Evolutionary conservation across 169 alveolate genomes (phyloP), one percentile per base, ranked within the genome.

Genomic region (Plasmodium vivax): DNA sequence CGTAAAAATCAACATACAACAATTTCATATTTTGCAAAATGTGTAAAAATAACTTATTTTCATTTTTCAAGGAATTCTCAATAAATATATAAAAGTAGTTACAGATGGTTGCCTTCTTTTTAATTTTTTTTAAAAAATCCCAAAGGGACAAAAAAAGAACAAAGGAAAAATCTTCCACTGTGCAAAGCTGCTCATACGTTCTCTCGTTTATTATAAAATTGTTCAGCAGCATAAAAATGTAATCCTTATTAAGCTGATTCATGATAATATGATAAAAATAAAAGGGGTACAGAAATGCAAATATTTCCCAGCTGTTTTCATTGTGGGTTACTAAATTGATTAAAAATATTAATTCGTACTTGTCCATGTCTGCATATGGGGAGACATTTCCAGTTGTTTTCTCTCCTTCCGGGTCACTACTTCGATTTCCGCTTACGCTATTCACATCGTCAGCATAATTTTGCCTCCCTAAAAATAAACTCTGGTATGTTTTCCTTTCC

Each of bases 311-410:
- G 73, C 38, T 90, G 32, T 71, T 80, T 51, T 81, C 91, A 90
- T 90, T 90, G 51, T 90, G 94, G 9, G 94, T 90, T 80, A 90
- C 82, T 90, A 90, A 90, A 90, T 90, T 90, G 71, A 90, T 90
- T 90, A 90, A 90, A 81, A 90, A 81, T 80, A 90, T 58, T 30
- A 90, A 68, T 80, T 90, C 94, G 62, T 90, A 90, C 45, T 90
- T 90, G 56, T 90, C 90, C 73, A 90, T 54, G 34, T 90, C 92
- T 30, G 10, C 23, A 8, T 36, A 77, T 87, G 71, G 68, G 38
- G 23, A n/a, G 4, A 14, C 3, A 32, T 23, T 8, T 56, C 68
- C 82, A 30, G 9, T n/a, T 54, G 34, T 54, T 62, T 54, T 43
- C 30, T n/a, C 51, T 3, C 27, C 14, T 4, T 62, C 91, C 41